Base-by-base conservation (phyloP, 1,139 yeast genomes). In the Sugiyamaella japonica region DNA sequence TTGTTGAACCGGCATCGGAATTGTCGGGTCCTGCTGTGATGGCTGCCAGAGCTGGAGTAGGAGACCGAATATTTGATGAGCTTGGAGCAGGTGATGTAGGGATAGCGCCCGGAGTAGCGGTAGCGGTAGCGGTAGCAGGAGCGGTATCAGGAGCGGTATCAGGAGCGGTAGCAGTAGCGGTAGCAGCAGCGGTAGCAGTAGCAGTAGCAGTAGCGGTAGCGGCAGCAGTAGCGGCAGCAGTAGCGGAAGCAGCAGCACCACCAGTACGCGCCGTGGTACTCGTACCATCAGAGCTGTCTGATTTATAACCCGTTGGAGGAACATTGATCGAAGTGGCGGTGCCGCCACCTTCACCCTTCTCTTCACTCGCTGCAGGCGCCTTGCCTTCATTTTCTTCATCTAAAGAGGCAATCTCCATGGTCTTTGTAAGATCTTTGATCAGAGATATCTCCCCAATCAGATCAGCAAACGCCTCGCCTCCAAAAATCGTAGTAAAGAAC, bases 361-460 rank as follows among this genome's bases (percentile, higher is more conserved):
- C 58, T 3, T 20, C 25, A 20, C 6, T 20, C 3, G 5, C 25
- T 7, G 53, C 47, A 31, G 37, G 6, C 7, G 15, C 52, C 34
- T 60, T 59, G 1, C 60, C 95, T 65, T 85, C 95, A n/a, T n/a
- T n/a, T 52, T 84, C 90, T 66, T 89, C 96, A 58, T 81, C 84
- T 64, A 84, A 85, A 6, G 90, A 82, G 64, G 95, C 79, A 50
- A 85, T 74, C 61, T 84, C 90, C 54, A 85, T 81, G 28, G 89
- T 82, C 70, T 88, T 86, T 40, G 85, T 78, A 65, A 91, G 69
- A 66, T 93, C 96, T 69, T 84, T 86, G 68, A 91, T 74, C 68
- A 93, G 76, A n/a, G 95, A 83, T 61, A 93, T 76, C 70, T 91
- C 97, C 4, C 99, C 99, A 64, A 91, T 88, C 56, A 90, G 86